Evolutionary conservation across 805 yeast genomes (phyloP), one percentile per base, ranked within the genome.

Genomic region (Pichia occidentalis): DNA sequence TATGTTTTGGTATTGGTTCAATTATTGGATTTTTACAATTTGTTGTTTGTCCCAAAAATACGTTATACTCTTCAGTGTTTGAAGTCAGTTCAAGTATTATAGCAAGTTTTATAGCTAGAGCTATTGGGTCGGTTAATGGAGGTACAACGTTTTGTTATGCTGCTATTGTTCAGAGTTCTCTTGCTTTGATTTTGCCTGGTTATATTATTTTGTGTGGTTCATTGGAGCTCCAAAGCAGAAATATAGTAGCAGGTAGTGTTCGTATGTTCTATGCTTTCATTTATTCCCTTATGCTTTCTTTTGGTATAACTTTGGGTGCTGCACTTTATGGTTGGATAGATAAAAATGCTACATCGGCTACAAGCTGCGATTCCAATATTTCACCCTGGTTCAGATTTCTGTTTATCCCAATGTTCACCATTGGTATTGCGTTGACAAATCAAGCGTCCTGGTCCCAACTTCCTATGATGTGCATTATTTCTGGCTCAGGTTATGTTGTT

Each of bases 261-360:
- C 68, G 97, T 57, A 90, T 90, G 97, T 88, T 90, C 56, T 90
- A 90, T 59, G 97, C 97, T 8, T 80, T 88, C 49, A 86, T 90
- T 32, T 90, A 90, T 56, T 87, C 97, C 4, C 60, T 88, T 47
- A 86, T 88, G 61, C 67, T 88, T 36, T 92, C 95, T 7, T 90
- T 90, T 61, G 97, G 97, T 30, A 85, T 90, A 46, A 87, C 97
- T 0, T 63, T 90, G 40, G 97, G 97, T 1, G 85, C 95, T 5
- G 95, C 95, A 0, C 64, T 90, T 28, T 90, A 85, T 55, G 97
- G 97, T 4, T 90, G 97, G 97, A 83, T 86, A 39, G 95, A 88
- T 51, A 56, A 64, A n/a, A 60, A 68, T 45, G 94, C 95, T 3
- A 79, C 84, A 0, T 73, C 77, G 14, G 69, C 67, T 13, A 73